Percentiles rank a stretch among this genome's conserved stretches.
Evolutionary conservation across 1,284 basidiomycete genomes (phyloP).

Genomic region (Vanrija sp.): DNA sequence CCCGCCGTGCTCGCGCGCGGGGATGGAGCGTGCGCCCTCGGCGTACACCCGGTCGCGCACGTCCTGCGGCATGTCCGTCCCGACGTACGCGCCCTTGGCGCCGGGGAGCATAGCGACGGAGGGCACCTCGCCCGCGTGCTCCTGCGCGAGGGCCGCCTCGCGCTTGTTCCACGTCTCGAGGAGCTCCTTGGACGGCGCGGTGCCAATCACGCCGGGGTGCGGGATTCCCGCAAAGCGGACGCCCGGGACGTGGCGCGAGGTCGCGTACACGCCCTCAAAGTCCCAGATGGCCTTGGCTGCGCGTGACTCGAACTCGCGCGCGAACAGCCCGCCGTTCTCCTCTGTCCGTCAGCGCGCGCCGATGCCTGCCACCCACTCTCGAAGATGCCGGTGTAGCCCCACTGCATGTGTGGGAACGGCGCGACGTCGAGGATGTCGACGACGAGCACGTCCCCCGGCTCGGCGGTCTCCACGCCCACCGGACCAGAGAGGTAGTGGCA

Average conservation of each 20-base stretch:
- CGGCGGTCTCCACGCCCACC: constrained; percentile 66
- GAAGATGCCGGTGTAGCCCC: constrained; percentile 65
- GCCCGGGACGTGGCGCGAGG: constrained; percentile 69
- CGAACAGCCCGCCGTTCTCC: constrained; percentile 13
- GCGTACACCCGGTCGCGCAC: constrained; percentile 57
- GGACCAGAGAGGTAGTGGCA: constrained; percentile 70
- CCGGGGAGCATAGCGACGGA: constrained; percentile 66
- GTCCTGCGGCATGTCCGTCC: constrained; percentile 54
- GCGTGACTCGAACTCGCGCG: constrained; percentile 47
- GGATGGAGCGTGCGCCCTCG: constrained; percentile 70
- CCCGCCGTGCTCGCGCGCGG: constrained; percentile 69
- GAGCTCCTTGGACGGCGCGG: constrained; percentile 67
- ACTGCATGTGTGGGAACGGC: constrained; percentile 71
- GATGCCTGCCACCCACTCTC: constrained; percentile 5
- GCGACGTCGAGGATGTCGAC: constrained; percentile 51
- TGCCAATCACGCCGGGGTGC: constrained; percentile 71
- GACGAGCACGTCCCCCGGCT: constrained; percentile 72
- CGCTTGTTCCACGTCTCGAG: constrained; percentile 70
- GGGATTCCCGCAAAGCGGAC: constrained; percentile 73
- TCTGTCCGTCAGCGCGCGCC: neutral
- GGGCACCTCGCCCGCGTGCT: constrained; percentile 47
- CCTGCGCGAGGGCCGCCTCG: constrained; percentile 62
- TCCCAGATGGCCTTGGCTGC: constrained; percentile 79
- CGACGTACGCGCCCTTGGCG: constrained; percentile 62
- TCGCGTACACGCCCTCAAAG: constrained; percentile 63